Evolutionary conservation across 2,329 filamentous ascomycete genomes (phyloP), one percentile per base, ranked within the genome.

Genomic region (Lecanicillium sp.): DNA sequence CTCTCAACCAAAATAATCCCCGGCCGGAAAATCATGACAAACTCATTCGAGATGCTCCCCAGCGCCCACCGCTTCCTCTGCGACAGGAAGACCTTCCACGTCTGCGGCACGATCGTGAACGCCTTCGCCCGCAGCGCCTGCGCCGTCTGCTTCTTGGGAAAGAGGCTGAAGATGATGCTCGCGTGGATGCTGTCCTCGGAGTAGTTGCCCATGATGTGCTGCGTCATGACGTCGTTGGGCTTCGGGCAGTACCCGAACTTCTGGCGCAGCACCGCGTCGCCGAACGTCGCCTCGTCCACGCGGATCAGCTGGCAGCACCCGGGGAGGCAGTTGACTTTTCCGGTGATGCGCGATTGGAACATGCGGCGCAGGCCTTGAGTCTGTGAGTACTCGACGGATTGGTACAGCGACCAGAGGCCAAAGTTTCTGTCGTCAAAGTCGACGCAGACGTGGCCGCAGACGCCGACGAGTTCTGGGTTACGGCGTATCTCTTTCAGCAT

Each of bases 181-280:
- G 71, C 71, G 46, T 75, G 72, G 51, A 74, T 74, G 38, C 69
- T 67, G 44, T 75, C 72, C 50, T 75, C 73, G 3, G 70, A 73
- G 32, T 72, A 71, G 15, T 67, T 71, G 11, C 70, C 71, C 56
- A 72, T 71, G 52, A 75, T 72, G 43, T 73, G 71, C 54, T 66
- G 66, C 7, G 72, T 69, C 62, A 75, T 69, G 37, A 67, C 62
- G 48, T 75, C 72, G 44, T 70, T 71, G n/a, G 69, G 69, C 48
- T 68, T 69, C 5, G 72, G 72, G 49, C 67, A 70, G 58, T 75
- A 74, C 3, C 71, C 71, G 42, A 75, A 75, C 1, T 66, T 64
- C 39, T 73, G 61, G 3, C 71, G 61, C 26, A 74, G 68, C 4
- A 74, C 67, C 14, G 61, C 60, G 51, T 74, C 70, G 2, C 71